Evolutionary conservation across 176 grass and related monocot species (phyloP).

Genomic region (Avena atlantica): DNA sequence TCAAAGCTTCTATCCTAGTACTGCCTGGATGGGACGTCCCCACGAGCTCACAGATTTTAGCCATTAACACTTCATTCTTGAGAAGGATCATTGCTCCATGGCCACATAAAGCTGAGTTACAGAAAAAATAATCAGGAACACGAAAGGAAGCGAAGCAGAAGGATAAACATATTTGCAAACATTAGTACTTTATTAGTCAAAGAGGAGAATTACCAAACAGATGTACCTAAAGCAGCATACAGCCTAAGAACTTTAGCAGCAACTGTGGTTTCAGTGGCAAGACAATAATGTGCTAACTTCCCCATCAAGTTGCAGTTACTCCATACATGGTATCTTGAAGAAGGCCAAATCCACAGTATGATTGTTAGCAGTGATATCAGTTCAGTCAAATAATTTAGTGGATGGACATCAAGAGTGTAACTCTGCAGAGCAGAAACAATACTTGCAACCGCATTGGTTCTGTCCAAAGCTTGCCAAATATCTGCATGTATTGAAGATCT

Average conservation of each 20-base stretch:
- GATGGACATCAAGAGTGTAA: constrained; percentile 39
- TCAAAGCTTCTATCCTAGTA: constrained; percentile 69
- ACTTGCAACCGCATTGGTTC: constrained; percentile 51
- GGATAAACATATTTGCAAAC: not conserved
- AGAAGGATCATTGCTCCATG: constrained; percentile 68
- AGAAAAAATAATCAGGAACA: constrained; percentile 33
- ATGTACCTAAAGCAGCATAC: constrained; percentile 86
- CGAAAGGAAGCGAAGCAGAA: constrained; percentile 31
- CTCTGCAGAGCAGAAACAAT: constrained; percentile 53
- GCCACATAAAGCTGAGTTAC: constrained; percentile 75
- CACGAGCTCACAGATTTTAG: constrained; percentile 48
- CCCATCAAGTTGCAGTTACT: constrained; percentile 66
- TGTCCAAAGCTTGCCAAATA: constrained; percentile 73
- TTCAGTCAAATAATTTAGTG: constrained; percentile 56
- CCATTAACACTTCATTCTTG: constrained; percentile 58
- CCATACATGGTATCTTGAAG: constrained; percentile 76
- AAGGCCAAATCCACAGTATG: constrained; percentile 80
- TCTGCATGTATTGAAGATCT: constrained; percentile 52
- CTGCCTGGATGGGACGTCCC: constrained; percentile 43
- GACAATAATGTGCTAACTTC: constrained; percentile 53
- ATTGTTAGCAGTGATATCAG: constrained; percentile 62
- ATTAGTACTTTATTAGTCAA: constrained; percentile 34
- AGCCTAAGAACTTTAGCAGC: constrained; percentile 58
- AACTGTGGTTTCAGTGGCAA: constrained; percentile 46
- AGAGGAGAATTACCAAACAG: constrained; percentile 62